phyloP scores from a whole-genome alignment of 2,329 filamentous ascomycete species.

The Sarocladium strictum region DNA sequence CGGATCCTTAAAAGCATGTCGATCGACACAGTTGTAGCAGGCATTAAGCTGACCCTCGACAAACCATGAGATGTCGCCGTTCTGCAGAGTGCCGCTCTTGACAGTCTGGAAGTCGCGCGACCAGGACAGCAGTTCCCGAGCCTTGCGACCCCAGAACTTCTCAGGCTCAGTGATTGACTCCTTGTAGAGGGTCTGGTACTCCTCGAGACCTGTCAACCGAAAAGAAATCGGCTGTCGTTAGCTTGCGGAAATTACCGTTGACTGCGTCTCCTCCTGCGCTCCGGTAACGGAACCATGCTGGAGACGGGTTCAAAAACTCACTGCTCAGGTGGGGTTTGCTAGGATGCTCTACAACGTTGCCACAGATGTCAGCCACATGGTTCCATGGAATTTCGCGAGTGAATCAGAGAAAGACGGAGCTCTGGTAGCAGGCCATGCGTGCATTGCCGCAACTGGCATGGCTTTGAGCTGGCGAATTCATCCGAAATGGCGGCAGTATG shows the following conservation, averaged over 20 bases:
- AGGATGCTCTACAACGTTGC: slow-evolving; percentile 52
- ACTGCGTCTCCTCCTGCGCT: neutral
- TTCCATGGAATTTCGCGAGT: neutral
- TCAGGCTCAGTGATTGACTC: slow-evolving; percentile 87
- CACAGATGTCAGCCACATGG: slow-evolving; percentile 3
- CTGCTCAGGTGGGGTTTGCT: slow-evolving; percentile 61
- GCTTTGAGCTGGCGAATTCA: slow-evolving; percentile 2
- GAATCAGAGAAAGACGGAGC: neutral
- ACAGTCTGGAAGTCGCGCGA: slow-evolving; percentile 89
- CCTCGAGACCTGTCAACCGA: slow-evolving; percentile 46
- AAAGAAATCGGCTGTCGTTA: slow-evolving; percentile 2
- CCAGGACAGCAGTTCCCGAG: slow-evolving; percentile 87
- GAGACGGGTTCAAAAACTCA: slow-evolving; percentile 33
- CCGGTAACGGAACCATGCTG: slow-evolving; percentile 3
- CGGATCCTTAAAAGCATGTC: slow-evolving; percentile 92
- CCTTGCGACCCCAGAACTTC: slow-evolving; percentile 82
- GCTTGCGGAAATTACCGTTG: neutral
- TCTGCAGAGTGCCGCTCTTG: slow-evolving; percentile 64
- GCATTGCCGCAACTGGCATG: slow-evolving; percentile 9
- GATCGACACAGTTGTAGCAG: slow-evolving; percentile 95
- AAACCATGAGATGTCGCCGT: slow-evolving; percentile 92
- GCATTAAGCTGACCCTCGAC: slow-evolving; percentile 90
- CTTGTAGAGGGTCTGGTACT: slow-evolving; percentile 63
- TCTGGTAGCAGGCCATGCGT: neutral
- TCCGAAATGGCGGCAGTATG: neutral